Conservation (phyloP, 2,329 filamentous ascomycete species). For the Zymoseptoria pseudotritici region DNA sequence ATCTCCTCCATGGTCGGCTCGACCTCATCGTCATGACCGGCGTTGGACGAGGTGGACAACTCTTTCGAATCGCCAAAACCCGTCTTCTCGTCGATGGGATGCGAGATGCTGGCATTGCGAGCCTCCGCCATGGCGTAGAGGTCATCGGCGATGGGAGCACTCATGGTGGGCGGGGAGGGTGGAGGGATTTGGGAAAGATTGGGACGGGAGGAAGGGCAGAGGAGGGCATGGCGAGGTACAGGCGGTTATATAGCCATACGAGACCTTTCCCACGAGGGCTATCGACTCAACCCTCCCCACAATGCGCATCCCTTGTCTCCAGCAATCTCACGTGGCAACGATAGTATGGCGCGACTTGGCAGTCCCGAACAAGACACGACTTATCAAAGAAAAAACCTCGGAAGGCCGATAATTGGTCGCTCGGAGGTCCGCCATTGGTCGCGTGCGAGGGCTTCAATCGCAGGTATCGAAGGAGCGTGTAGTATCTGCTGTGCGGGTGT, state of each 20-base stretch:
- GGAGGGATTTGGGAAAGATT: not conserved
- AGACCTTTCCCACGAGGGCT: not conserved
- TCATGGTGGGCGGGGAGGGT: conserved; percentile 7
- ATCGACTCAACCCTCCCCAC: not conserved
- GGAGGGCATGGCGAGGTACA: not conserved
- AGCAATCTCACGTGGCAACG: not conserved
- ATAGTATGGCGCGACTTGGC: not conserved
- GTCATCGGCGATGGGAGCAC: conserved; percentile 13
- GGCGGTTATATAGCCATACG: not conserved
- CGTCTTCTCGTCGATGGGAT: conserved; percentile 6
- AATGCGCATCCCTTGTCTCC: not conserved
- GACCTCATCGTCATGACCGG: conserved; percentile 20
- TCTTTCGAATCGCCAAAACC: conserved; percentile 13
- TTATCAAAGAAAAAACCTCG: not conserved
- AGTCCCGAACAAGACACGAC: not conserved
- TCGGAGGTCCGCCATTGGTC: conserved; percentile 5
- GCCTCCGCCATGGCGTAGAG: conserved; percentile 20
- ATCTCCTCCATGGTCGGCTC: conserved; percentile 39
- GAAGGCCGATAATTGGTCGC: not conserved
- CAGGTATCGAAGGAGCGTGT: not conserved
- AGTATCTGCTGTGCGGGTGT: conserved; percentile 1
- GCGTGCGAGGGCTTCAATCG: not conserved
- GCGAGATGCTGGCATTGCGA: conserved; percentile 15
- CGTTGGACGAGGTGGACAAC: conserved; percentile 6
- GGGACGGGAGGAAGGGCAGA: not conserved